Evolutionary conservation across 306 rosid genomes (phyloP).

Genomic region (Trifolium fragiferum): DNA sequence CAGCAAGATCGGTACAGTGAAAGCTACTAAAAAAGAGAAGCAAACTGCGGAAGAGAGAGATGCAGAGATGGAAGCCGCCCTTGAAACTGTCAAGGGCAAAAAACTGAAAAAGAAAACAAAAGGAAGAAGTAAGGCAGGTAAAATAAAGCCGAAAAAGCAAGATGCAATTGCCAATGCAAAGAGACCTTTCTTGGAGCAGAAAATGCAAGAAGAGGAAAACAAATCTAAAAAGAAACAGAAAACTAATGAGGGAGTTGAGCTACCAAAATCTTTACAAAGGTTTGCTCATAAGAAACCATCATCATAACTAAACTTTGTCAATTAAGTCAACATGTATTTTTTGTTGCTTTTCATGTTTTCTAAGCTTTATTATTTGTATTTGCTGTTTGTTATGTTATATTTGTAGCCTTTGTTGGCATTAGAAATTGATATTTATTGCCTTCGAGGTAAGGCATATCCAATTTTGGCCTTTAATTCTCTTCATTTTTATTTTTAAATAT

Average conservation of each 20-base stretch:
- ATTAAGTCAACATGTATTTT: not conserved
- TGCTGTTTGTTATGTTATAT: conserved; percentile 6
- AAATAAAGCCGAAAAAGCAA: conserved; percentile 62
- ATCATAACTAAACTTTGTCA: conserved; percentile 36
- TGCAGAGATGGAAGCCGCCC: conserved; percentile 70
- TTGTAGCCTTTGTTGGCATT: conserved; percentile 13
- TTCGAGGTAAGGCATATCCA: conserved; percentile 9
- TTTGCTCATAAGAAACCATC: conserved; percentile 68
- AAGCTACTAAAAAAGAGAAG: conserved; percentile 52
- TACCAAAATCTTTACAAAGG: conserved; percentile 75
- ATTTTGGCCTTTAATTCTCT: conserved; percentile 26
- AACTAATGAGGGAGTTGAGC: conserved; percentile 51
- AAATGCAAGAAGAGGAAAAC: conserved; percentile 58
- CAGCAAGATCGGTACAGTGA: conserved; percentile 71
- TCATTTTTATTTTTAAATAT: not conserved
- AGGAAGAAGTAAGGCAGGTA: conserved; percentile 84
- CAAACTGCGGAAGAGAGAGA: conserved; percentile 56
- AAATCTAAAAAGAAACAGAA: conserved; percentile 64
- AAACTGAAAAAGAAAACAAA: conserved; percentile 80
- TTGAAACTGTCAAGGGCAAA: conserved; percentile 64
- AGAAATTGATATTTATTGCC: conserved; percentile 23
- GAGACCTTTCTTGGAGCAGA: conserved; percentile 76
- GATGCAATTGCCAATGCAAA: conserved; percentile 64
- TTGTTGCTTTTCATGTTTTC: not conserved
- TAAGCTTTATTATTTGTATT: conserved; percentile 23